Conservation (phyloP, 108 stramenopile species). For the Skeletonema marinoi region DNA sequence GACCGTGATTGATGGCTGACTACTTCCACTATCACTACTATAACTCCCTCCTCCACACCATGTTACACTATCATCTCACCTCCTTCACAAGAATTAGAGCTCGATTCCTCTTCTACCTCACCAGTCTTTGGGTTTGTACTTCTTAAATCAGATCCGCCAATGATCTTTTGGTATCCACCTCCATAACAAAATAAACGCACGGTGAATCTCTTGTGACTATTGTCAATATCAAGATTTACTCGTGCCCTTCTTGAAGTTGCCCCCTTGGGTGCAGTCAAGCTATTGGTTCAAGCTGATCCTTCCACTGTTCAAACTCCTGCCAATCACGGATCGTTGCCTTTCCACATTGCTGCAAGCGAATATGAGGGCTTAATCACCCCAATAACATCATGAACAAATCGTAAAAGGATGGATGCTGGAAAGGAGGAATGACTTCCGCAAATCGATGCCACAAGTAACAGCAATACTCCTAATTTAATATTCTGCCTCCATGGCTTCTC, state of each 20-base stretch:
- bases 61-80: background rate
- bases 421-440: no score
- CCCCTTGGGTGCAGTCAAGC: no score
- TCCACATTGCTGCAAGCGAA: no score
- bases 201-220: slow-evolving; percentile 37
- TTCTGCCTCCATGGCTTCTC: slow-evolving; percentile 49
- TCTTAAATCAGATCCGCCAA: slow-evolving; percentile 57
- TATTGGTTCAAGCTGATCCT: no score
- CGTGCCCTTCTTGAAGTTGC: no score
- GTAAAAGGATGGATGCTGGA: no score
- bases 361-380: no score
- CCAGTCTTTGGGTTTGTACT: slow-evolving; percentile 80
- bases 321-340: no score
- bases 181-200: slow-evolving; percentile 74
- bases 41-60: slow-evolving; percentile 9
- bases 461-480: background rate
- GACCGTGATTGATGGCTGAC: slow-evolving; percentile 27
- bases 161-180: slow-evolving; percentile 69
- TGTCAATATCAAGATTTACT: slow-evolving; percentile 47
- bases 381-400: no score
- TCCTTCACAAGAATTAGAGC: background rate
- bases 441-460: no score
- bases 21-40: background rate
- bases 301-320: no score
- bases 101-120: slow-evolving; percentile 21